Base-by-base conservation (phyloP, 1,284 basidiomycete species). In the Puccinia polysora region DNA sequence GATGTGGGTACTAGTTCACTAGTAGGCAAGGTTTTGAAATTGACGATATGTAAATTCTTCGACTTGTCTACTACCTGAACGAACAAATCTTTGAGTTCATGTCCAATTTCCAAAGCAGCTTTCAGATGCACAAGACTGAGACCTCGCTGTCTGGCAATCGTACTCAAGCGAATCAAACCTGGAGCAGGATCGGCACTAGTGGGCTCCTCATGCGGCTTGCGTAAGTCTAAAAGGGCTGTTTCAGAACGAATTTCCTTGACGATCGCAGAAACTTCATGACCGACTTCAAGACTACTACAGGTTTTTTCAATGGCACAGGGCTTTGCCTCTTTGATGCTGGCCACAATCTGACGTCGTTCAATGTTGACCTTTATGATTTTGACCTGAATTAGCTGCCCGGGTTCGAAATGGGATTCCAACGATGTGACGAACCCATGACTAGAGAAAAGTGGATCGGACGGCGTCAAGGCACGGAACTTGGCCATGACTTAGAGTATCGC, bases 311-410 rank as follows among this genome's bases (percentile, higher is more conserved):
- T 5, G 20, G 3, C 23, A 1, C 47, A 20, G 36, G 43, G 20
- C 10, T 8, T 25, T 30, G 47, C 47, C 32, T 14, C 34, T 49
- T 52, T 71, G 36, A 53, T n/a, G 15, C 68, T 71, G 6, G 68
- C 68, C 10, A 53, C 86, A 15, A 83, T 80, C 6, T 84, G 83
- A 32, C 87, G 86, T 8, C 82, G 76, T 75, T 91, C 85, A 47
- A 90, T 82, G n/a, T 85, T 83, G 49, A 89, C 86, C 75, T 98
- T 86, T 73, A 90, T 87, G 34, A 71, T 62, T 40, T 62, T 58
- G 47, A 97, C 89, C 81, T 90, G 88, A 75, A 97, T 85, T 1
- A 91, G 87, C 77, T 89, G 90, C 73, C 93, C 94, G 49, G 89
- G 81, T 23, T 86, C 82, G 81, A 91, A 93, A 62, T 86, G 83